Evolutionary conservation across 352 stramenopile genomes (phyloP).

Genomic region (Stramenopiles sp.): DNA sequence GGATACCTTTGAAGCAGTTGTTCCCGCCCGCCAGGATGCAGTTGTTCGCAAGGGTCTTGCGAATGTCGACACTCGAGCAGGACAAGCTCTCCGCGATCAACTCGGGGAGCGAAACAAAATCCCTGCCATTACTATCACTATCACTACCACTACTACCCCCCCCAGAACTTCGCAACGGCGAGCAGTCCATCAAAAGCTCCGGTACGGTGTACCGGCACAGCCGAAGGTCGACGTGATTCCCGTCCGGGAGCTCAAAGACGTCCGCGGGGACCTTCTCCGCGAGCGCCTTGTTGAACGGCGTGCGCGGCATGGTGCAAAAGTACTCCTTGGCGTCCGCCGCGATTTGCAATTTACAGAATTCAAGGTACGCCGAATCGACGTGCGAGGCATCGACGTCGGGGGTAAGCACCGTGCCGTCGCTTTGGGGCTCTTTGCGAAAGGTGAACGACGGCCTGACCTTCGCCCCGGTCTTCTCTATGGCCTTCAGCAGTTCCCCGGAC

Average conservation of each 20-base stretch:
- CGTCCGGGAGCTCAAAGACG: conserved; percentile 51
- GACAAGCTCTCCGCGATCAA: conserved; percentile 32
- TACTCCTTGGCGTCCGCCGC: conserved; percentile 50
- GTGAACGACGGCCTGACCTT: conserved; percentile 38
- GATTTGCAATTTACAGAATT: conserved; percentile 42
- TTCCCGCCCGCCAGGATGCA: not conserved
- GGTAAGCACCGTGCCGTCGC: conserved; percentile 29
- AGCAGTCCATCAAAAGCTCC: conserved; percentile 46
- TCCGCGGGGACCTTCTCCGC: conserved; percentile 21
- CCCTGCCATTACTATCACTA: conserved; percentile 14
- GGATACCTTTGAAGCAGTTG: not conserved
- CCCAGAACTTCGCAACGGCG: conserved; percentile 27
- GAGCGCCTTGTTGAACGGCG: conserved; percentile 34
- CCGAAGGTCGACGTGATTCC: conserved; percentile 38
- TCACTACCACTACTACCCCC: conserved; percentile 24
- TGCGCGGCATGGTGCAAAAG: conserved; percentile 31
- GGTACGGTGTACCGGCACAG: conserved; percentile 42
- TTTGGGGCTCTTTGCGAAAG: conserved; percentile 32
- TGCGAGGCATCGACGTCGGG: conserved; percentile 31
- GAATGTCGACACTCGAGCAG: not conserved
- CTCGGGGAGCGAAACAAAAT: not conserved
- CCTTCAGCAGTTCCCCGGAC: conserved; percentile 40
- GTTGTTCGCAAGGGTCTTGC: not conserved
- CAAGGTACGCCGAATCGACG: conserved; percentile 40
- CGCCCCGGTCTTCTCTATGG: conserved; percentile 30